These are phyloP conservation scores for Cenchrus purpureus DNA, from an alignment of 176 grass and related monocot genomes.

Conservation along the genomic window DNA sequence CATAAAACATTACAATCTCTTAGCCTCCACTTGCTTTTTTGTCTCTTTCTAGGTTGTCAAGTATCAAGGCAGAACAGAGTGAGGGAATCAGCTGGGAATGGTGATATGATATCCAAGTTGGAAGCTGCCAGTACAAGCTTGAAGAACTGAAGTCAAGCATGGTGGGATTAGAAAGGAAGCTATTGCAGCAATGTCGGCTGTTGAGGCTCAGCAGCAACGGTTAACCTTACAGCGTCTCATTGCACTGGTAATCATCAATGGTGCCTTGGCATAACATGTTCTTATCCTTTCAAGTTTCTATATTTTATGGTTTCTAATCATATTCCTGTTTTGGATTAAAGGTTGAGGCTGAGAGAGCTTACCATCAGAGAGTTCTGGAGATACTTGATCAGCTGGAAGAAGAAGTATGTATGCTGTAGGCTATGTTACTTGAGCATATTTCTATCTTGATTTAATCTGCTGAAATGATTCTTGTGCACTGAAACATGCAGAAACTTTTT, in stretches of 20 bases:
- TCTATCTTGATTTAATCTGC: not conserved
- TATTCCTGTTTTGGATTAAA: slow-evolving; percentile 46
- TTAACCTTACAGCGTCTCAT: slow-evolving; percentile 90
- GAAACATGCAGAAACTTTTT: not conserved
- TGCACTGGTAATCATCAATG: slow-evolving; percentile 67
- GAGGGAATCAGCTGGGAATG: slow-evolving; percentile 71
- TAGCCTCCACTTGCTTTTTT: not conserved
- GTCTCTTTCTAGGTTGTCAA: slow-evolving; percentile 61
- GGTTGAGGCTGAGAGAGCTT: slow-evolving; percentile 82
- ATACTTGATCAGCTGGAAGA: slow-evolving; percentile 84
- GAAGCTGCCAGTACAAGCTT: slow-evolving; percentile 88
- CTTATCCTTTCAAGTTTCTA: slow-evolving; percentile 1
- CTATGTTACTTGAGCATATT: slow-evolving; percentile 21
- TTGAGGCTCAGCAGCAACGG: slow-evolving; percentile 91
- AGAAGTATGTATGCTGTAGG: slow-evolving; percentile 50
- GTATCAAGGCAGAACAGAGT: slow-evolving; percentile 90
- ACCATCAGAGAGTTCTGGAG: slow-evolving; percentile 85
- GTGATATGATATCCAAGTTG: slow-evolving; percentile 72
- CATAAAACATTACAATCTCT: not conserved
- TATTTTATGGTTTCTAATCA: slow-evolving; percentile 13
- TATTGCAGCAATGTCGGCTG: slow-evolving; percentile 82
- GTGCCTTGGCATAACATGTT: not conserved
- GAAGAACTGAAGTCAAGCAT: slow-evolving; percentile 94
- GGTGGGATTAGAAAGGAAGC: slow-evolving; percentile 84
- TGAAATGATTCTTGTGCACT: not conserved